Evolutionary conservation across 768 basidiomycete species (phyloP).

Genomic region (Pulveroboletus frians): DNA sequence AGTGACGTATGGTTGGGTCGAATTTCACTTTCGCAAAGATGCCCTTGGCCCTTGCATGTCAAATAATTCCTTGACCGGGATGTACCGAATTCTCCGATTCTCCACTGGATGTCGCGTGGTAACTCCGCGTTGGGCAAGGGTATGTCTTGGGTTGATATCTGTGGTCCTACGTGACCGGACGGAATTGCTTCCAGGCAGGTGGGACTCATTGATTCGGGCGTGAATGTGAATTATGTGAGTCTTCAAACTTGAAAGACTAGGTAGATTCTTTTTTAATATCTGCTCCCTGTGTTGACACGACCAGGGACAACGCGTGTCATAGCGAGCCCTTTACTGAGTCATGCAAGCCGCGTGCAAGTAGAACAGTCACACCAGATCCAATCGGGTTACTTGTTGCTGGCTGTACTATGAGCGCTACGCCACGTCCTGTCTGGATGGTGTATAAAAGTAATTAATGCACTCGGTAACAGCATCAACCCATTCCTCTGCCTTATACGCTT

Average conservation of each 20-base stretch:
- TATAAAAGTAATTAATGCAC: background rate
- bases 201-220: background rate
- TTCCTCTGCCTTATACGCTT: background rate
- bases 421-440: conserved; percentile 3
- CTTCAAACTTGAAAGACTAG: background rate
- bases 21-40: too few species aligned
- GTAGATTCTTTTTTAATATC: background rate
- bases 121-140: too few species aligned
- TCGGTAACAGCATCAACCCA: background rate
- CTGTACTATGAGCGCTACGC: conserved; percentile 12
- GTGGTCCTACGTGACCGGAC: background rate
- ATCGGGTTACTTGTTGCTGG: conserved; percentile 4
- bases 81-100: too few species aligned
- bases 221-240: background rate
- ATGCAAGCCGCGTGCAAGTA: conserved; percentile 5
- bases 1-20: too few species aligned
- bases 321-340: background rate
- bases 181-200: background rate
- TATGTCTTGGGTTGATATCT: too few species aligned
- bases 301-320: background rate
- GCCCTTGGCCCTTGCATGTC: too few species aligned
- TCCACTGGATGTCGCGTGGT: too few species aligned
- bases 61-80: too few species aligned
- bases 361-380: conserved; percentile 2
- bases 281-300: background rate